phyloP scores from a whole-genome alignment of 495 filamentous ascomycete species.

The Cudoniella acicularis region DNA sequence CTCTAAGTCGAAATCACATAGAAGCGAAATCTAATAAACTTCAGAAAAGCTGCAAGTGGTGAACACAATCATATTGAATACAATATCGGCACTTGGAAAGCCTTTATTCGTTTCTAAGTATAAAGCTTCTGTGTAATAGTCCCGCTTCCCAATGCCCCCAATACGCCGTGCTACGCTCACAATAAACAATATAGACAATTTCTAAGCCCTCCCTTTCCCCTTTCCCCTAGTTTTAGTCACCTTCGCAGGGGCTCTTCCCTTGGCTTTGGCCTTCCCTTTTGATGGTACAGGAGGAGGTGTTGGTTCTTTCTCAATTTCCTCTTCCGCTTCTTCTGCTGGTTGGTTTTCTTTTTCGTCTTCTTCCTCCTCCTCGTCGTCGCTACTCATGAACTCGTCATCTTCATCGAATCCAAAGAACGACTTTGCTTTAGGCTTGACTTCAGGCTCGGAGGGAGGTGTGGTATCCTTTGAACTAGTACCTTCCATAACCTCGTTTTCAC shows the following conservation, averaged over 20 bases:
- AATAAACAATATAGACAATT: background rate
- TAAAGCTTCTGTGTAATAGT: no score
- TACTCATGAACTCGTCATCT: slow-evolving; percentile 86
- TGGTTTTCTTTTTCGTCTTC: slow-evolving; percentile 29
- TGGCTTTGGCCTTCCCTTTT: slow-evolving; percentile 22
- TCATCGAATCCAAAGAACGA: slow-evolving; percentile 85
- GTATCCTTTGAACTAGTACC: slow-evolving; percentile 31
- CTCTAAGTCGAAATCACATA: no score
- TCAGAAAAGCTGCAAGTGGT: no score
- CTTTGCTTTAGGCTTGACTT: slow-evolving; percentile 42
- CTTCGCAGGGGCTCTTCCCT: slow-evolving; percentile 18
- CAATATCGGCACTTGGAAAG: no score
- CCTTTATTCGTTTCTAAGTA: no score
- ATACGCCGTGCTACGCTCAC: background rate
- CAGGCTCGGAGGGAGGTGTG: slow-evolving; percentile 35
- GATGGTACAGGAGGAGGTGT: slow-evolving; percentile 17
- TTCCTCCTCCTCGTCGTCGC: slow-evolving; percentile 60
- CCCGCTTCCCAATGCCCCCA: background rate
- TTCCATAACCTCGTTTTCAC: slow-evolving; percentile 40
- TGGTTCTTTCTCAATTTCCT: slow-evolving; percentile 19
- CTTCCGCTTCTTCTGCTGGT: slow-evolving; percentile 21
- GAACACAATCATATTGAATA: no score
- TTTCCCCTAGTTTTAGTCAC: slow-evolving; percentile 18
- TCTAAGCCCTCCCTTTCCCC: slow-evolving; percentile 25
- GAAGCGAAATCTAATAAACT: no score